Evolutionary conservation across 306 rosid species (phyloP).

Genomic region (Myrica gale): DNA sequence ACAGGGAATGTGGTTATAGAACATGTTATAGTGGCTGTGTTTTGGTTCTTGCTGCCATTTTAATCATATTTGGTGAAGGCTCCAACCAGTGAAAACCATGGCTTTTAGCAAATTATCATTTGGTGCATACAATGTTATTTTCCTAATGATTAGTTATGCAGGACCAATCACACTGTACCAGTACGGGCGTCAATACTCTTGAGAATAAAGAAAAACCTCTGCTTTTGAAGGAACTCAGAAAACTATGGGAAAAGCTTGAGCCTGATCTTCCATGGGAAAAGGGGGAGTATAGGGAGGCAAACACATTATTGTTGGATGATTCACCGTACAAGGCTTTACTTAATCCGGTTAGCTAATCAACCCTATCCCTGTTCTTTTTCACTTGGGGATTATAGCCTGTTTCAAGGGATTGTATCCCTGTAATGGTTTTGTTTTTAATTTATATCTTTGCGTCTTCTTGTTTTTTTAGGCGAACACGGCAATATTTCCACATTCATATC

Average conservation of each 20-base stretch:
- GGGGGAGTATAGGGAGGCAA: slow-evolving; percentile 72
- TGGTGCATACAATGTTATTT: slow-evolving; percentile 9
- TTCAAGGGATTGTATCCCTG: slow-evolving; percentile 16
- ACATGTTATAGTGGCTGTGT: not conserved
- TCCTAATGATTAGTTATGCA: slow-evolving; percentile 34
- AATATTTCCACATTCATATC: slow-evolving; percentile 72
- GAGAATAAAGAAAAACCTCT: slow-evolving; percentile 63
- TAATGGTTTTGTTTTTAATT: slow-evolving; percentile 14
- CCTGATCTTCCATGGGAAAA: slow-evolving; percentile 68
- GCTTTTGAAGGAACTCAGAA: slow-evolving; percentile 72
- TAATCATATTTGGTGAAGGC: not conserved
- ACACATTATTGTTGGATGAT: slow-evolving; percentile 85
- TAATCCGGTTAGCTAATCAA: slow-evolving; percentile 69
- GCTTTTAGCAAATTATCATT: slow-evolving; percentile 7
- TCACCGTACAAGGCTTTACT: slow-evolving; percentile 80
- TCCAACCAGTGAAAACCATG: not conserved
- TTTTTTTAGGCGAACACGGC: slow-evolving; percentile 60
- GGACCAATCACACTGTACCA: slow-evolving; percentile 71
- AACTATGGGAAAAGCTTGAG: slow-evolving; percentile 68
- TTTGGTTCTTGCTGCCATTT: not conserved
- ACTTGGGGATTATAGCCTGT: slow-evolving; percentile 16
- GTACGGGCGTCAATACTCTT: slow-evolving; percentile 46
- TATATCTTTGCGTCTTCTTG: slow-evolving; percentile 27
- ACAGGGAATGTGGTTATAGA: not conserved
- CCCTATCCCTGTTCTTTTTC: slow-evolving; percentile 19